These are phyloP conservation scores for Cladosporium sp. DNA, from an alignment of 2,329 filamentous ascomycete species.

Conservation along the genomic window DNA sequence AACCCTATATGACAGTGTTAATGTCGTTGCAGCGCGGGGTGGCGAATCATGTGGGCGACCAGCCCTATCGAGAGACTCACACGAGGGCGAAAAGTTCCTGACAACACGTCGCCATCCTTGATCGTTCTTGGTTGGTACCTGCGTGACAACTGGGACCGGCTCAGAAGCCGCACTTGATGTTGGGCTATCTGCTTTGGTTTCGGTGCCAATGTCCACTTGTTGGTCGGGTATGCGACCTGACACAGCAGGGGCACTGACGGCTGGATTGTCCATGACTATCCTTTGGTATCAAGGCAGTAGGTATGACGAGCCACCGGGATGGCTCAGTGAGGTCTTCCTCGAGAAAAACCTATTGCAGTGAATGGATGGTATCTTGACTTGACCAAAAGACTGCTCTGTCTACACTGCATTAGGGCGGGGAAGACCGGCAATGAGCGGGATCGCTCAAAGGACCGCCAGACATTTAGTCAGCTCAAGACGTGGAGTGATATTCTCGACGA, in stretches of 20 bases:
- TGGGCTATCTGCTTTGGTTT: background rate
- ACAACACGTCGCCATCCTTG: conserved; percentile 32
- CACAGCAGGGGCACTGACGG: background rate
- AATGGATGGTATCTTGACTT: background rate
- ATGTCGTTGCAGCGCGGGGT: background rate
- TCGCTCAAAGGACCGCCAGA: no score
- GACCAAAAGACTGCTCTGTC: background rate
- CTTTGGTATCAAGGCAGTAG: no score
- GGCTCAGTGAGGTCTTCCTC: background rate
- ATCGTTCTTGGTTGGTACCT: conserved; percentile 15
- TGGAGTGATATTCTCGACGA: background rate
- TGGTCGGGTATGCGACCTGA: background rate
- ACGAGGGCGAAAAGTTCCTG: conserved; percentile 34
- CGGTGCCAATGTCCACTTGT: background rate
- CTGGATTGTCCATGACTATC: background rate
- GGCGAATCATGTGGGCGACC: background rate
- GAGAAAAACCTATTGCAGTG: background rate
- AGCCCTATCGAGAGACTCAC: background rate
- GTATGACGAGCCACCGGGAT: no score
- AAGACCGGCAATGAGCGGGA: background rate
- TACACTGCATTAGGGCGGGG: no score
- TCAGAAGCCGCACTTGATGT: background rate
- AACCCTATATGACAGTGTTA: conserved; percentile 25
- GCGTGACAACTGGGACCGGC: background rate
- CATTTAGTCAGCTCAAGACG: background rate